phyloP scores from a whole-genome alignment of 2,329 filamentous ascomycete species.

The Claviceps capensis region DNA sequence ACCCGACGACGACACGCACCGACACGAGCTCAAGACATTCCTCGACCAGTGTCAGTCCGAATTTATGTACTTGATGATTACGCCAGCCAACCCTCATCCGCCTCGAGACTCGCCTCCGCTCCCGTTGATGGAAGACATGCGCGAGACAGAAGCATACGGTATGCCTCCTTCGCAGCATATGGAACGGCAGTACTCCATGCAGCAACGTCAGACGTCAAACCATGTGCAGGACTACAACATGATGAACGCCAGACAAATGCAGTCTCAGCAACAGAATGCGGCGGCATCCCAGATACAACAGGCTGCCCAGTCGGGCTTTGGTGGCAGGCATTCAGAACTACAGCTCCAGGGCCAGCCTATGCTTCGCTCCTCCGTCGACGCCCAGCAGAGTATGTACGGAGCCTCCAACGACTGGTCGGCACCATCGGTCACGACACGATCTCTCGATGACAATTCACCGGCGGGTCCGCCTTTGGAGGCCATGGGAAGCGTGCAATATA shows the following conservation, averaged over 20 bases:
- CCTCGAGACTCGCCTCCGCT: slow-evolving; percentile 49
- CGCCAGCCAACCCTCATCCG: slow-evolving; percentile 50
- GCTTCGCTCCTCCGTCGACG: slow-evolving; percentile 38
- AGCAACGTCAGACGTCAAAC: slow-evolving; percentile 35
- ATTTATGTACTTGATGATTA: slow-evolving; percentile 55
- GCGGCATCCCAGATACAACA: slow-evolving; percentile 44
- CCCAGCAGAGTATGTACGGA: slow-evolving; percentile 27
- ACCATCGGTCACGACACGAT: slow-evolving; percentile 20
- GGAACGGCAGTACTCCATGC: slow-evolving; percentile 26
- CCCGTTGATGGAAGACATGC: slow-evolving; percentile 45
- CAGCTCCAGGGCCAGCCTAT: slow-evolving; percentile 36
- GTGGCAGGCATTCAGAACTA: slow-evolving; percentile 22
- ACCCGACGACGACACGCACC: slow-evolving; percentile 35
- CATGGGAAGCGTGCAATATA: slow-evolving; percentile 23
- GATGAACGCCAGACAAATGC: slow-evolving; percentile 37
- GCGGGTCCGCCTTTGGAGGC: slow-evolving; percentile 24
- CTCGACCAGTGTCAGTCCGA: slow-evolving; percentile 52
- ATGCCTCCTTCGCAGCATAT: slow-evolving; percentile 29
- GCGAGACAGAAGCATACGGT: slow-evolving; percentile 38
- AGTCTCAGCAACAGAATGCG: slow-evolving; percentile 43
- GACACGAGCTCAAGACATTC: slow-evolving; percentile 43
- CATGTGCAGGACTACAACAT: slow-evolving; percentile 39
- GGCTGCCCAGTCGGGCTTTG: slow-evolving; percentile 18
- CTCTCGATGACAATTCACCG: slow-evolving; percentile 20
- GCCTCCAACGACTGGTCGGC: slow-evolving; percentile 22